Conservation (phyloP, 73 alveolate species). For the Loxodes magnus region DNA sequence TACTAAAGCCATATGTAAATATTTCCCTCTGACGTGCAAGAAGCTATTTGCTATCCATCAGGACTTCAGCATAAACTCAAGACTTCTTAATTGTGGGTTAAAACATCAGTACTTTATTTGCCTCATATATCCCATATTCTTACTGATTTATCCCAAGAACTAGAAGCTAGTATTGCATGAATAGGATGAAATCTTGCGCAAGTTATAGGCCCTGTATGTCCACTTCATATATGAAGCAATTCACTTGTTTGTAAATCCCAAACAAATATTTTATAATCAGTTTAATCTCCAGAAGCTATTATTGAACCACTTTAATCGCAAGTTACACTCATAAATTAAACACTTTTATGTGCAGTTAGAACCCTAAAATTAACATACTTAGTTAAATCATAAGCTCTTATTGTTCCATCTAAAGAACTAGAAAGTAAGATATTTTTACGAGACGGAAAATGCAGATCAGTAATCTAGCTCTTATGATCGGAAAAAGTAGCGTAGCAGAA, state of each 20-base stretch:
- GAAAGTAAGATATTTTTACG: slow-evolving; percentile 55
- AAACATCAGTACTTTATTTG: slow-evolving; percentile 14
- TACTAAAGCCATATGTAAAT: neutral
- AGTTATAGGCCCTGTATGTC: slow-evolving; percentile 77
- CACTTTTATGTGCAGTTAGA: slow-evolving; percentile 65
- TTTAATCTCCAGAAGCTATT: slow-evolving; percentile 22
- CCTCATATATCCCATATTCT: slow-evolving; percentile 78
- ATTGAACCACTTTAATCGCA: slow-evolving; percentile 70
- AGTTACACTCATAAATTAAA: slow-evolving; percentile 66
- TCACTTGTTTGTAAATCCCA: slow-evolving; percentile 83
- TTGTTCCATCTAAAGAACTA: slow-evolving; percentile 79
- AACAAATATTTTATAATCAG: slow-evolving; percentile 25
- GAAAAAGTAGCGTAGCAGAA: slow-evolving; percentile 74
- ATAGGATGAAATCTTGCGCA: slow-evolving; percentile 40
- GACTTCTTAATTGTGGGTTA: too few relatives aligned
- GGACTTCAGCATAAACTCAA: too few relatives aligned
- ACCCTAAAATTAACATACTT: slow-evolving; percentile 74
- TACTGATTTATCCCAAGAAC: slow-evolving; percentile 80
- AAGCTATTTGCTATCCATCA: too few relatives aligned
- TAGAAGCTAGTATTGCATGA: slow-evolving; percentile 52
- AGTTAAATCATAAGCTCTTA: slow-evolving; percentile 84
- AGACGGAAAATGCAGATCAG: slow-evolving; percentile 48
- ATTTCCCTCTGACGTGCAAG: too few relatives aligned
- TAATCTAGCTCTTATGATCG: slow-evolving; percentile 65
- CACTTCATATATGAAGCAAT: slow-evolving; percentile 55